Conservation (phyloP, 441 rosid genomes). For the Pelargonium australe region DNA sequence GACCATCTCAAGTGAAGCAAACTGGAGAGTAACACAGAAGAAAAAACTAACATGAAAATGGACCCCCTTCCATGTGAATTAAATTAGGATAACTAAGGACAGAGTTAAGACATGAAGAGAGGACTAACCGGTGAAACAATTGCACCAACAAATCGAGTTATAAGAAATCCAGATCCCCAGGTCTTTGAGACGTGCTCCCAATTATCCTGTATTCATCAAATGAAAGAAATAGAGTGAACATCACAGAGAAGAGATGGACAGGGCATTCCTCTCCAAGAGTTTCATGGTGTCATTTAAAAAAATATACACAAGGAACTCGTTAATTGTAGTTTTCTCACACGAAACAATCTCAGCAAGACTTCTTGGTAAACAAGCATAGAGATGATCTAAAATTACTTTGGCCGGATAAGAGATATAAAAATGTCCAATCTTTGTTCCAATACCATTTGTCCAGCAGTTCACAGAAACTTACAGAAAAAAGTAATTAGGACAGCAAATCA, state of each 20-base stretch:
- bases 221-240: slow-evolving; percentile 1
- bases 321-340: background rate
- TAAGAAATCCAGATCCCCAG: slow-evolving; percentile 70
- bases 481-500: too few relatives aligned
- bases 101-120: slow-evolving; percentile 1
- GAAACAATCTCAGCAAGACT: background rate
- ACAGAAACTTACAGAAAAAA: too few relatives aligned
- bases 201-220: slow-evolving; percentile 41
- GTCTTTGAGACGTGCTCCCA: slow-evolving; percentile 68
- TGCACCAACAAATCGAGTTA: slow-evolving; percentile 61
- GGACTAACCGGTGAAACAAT: slow-evolving; percentile 72
- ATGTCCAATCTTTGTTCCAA: background rate
- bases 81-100: background rate
- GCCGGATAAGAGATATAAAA: background rate
- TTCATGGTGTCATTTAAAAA: background rate
- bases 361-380: background rate
- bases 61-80: background rate
- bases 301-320: background rate
- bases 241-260: background rate
- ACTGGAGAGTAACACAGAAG: slow-evolving; percentile 32
- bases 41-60: background rate
- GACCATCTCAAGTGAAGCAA: slow-evolving; percentile 71
- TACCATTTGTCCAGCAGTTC: too few relatives aligned
- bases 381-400: background rate
- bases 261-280: background rate